Percentiles rank a stretch among this genome's conserved stretches.
These are phyloP conservation scores for Seiridium unicorne DNA, from an alignment of 2,329 filamentous ascomycete genomes.

Conservation along the genomic window DNA sequence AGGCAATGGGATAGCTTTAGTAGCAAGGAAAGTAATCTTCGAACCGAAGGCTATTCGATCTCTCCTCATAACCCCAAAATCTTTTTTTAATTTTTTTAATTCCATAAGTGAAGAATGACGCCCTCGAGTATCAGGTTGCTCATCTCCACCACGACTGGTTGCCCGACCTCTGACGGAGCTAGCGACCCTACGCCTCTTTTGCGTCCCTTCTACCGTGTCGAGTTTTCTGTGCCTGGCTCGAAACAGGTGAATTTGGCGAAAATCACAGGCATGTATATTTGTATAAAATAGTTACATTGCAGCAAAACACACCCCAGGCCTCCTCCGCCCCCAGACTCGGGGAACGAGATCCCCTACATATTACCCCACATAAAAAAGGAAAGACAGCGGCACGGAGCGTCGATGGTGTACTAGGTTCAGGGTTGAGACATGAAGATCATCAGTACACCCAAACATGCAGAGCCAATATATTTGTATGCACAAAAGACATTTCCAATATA, in stretches of 20 bases:
- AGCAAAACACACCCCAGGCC: neutral
- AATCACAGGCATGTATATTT: too few species aligned
- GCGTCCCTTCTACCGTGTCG: too few species aligned
- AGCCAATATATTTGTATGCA: too few species aligned
- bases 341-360: neutral
- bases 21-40: neutral
- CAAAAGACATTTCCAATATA: too few species aligned
- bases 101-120: neutral
- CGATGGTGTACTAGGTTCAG: neutral
- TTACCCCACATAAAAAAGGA: neutral
- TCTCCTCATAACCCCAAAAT: neutral
- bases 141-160: too few species aligned
- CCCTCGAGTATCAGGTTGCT: too few species aligned
- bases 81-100: neutral
- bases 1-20: too few species aligned
- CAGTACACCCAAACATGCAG: too few species aligned
- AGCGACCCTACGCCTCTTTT: too few species aligned
- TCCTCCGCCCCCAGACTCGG: neutral
- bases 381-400: constrained; percentile 4
- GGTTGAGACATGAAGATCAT: neutral
- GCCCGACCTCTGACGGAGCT: too few species aligned
- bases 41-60: neutral
- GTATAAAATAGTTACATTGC: neutral
- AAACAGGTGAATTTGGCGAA: too few species aligned
- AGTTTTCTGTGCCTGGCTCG: too few species aligned